Percentiles rank a stretch among this genome's conserved stretches.
Conservation (phyloP, 345 rosid genomes). For the Iberis pinnata region DNA sequence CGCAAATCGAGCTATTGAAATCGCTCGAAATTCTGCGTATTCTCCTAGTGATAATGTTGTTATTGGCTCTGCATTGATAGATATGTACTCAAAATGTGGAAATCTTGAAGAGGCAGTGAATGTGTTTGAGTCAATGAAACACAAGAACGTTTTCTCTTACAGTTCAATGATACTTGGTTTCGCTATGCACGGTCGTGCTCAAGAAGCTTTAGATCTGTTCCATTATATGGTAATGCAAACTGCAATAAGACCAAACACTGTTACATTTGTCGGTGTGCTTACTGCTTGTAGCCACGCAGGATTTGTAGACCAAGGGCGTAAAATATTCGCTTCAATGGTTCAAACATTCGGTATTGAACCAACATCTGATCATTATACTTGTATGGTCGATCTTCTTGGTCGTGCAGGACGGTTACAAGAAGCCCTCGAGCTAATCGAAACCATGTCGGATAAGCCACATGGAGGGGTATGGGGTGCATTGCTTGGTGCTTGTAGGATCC, state of each 20-base stretch:
- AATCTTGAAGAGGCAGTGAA: constrained; percentile 49
- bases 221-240: constrained; percentile 50
- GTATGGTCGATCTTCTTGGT: constrained; percentile 80
- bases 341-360: constrained; percentile 47
- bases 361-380: constrained; percentile 58
- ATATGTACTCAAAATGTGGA: constrained; percentile 86
- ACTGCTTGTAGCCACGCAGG: constrained; percentile 69
- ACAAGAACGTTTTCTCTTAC: constrained; percentile 62
- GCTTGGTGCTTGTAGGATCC: constrained; percentile 71
- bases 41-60: constrained; percentile 37
- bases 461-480: constrained; percentile 86
- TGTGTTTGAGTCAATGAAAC: constrained; percentile 48
- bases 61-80: constrained; percentile 70
- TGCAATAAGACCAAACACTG: constrained; percentile 48
- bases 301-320: constrained; percentile 52
- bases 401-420: constrained; percentile 61
- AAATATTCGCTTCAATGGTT: constrained; percentile 53
- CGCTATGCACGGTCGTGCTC: constrained; percentile 63
- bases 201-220: constrained; percentile 54
- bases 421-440: constrained; percentile 52
- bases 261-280: constrained; percentile 74
- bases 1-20: constrained; percentile 42
- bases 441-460: constrained; percentile 53
- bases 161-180: constrained; percentile 84
- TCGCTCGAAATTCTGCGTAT: constrained; percentile 37